Evolutionary conservation across 2,329 filamentous ascomycete species (phyloP), one percentile per base, ranked within the genome.

Genomic region (Hymenoscyphus fructigenus): DNA sequence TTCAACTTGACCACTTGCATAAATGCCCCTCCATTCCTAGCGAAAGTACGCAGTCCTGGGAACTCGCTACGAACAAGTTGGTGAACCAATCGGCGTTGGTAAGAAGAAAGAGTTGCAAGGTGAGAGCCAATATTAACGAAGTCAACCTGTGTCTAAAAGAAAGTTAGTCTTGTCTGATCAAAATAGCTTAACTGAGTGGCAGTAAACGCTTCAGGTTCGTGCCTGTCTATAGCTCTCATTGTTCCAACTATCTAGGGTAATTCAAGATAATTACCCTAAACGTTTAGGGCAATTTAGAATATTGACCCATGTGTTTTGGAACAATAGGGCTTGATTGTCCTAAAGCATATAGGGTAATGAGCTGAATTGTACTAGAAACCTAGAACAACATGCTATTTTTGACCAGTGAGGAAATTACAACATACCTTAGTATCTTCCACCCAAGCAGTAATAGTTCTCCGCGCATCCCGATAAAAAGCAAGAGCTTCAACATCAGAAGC

Each of bases 31-130:
- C 72, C 69, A 26, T 68, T 67, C 14, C 68, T 65, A 44, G 67
- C n/a, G 63, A 73, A 72, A 5, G 68, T 66, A 57, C 70, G 61
- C 17, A 70, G 68, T 5, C 59, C 59, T 1, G 82, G 81, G 58
- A 81, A 91, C 68, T 90, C 87, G 15, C 81, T 82, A 14, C 85
- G 81, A n/a, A 91, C 81, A 14, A 90, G 78, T 69, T 90, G 87
- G 71, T 91, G 85, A 0, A 91, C 81, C 5, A 91, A 79, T 38
- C 86, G 81, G 73, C 88, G 86, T 72, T 91, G 87, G 69, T 85
- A 90, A 0, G 82, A 80, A 66, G 82, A 86, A 29, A 88, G 72
- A 59, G 77, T 75, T 10, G 75, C 71, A 20, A 66, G 68, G 3
- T 76, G 71, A 15, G 76, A 75, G 3, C 79, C 78, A 32, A 84